phyloP scores from a whole-genome alignment of 2,329 filamentous ascomycete species.

The Pezicula carpinea region DNA sequence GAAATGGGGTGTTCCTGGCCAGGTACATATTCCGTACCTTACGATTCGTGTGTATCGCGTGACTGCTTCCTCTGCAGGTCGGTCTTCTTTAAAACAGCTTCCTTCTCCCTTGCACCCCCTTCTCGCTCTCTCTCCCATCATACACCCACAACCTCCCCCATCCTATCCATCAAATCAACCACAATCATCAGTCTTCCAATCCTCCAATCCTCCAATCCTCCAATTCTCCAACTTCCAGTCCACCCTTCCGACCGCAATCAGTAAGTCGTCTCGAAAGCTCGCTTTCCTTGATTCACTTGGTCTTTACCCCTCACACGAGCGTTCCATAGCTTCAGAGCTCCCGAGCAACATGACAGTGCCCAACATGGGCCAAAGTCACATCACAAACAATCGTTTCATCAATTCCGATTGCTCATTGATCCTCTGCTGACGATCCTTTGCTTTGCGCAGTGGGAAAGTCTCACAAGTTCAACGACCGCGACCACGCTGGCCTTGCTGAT shows the following conservation, averaged over 20 bases:
- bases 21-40: not conserved
- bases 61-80: not conserved
- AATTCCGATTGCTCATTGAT: slow-evolving; percentile 12
- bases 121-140: slow-evolving; percentile 10
- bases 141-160: slow-evolving; percentile 6
- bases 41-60: not conserved
- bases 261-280: slow-evolving; percentile 17
- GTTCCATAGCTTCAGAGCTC: slow-evolving; percentile 6
- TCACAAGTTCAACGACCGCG: slow-evolving; percentile 91
- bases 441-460: slow-evolving; percentile 81
- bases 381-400: not conserved
- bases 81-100: not conserved
- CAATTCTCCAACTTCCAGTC: slow-evolving; percentile 2
- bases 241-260: slow-evolving; percentile 16
- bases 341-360: slow-evolving; percentile 3
- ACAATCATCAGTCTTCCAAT: slow-evolving; percentile 2
- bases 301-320: slow-evolving; percentile 13
- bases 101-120: not conserved
- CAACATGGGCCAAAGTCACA: slow-evolving; percentile 9
- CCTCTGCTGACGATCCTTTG: slow-evolving; percentile 1
- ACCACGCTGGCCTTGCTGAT: slow-evolving; percentile 76
- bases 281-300: slow-evolving; percentile 2
- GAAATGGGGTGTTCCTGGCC: too few relatives aligned
- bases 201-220: slow-evolving; percentile 3
- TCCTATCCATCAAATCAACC: slow-evolving; percentile 3